Evolutionary conservation across 768 basidiomycete genomes (phyloP).

Genomic region (Amylocystis lapponica): DNA sequence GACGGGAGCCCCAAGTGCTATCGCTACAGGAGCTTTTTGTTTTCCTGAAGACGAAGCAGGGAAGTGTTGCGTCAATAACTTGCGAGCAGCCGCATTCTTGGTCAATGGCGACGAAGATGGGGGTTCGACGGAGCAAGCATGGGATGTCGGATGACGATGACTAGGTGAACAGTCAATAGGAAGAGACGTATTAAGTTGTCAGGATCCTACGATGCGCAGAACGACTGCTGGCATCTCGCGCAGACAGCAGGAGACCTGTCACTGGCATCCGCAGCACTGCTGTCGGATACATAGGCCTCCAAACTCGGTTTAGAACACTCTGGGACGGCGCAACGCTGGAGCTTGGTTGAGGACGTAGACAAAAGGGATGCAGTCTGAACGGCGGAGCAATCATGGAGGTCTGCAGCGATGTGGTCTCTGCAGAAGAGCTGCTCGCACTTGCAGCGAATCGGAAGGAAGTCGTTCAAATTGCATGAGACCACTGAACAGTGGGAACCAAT

Average conservation of each 20-base stretch:
- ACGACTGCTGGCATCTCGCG: slow-evolving; percentile 45
- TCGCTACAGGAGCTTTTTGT: not conserved
- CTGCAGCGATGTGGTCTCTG: slow-evolving; percentile 52
- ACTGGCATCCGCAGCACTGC: slow-evolving; percentile 20
- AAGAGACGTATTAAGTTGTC: not conserved
- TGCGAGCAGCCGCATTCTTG: slow-evolving; percentile 45
- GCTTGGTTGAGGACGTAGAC: slow-evolving; percentile 19
- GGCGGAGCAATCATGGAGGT: slow-evolving; percentile 51
- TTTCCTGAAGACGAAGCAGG: slow-evolving; percentile 19
- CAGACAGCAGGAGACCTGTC: slow-evolving; percentile 37
- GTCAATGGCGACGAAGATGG: not conserved
- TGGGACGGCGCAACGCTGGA: slow-evolving; percentile 44
- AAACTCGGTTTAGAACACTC: slow-evolving; percentile 55
- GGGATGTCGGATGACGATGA: slow-evolving; percentile 62
- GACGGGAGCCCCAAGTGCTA: too few relatives aligned
- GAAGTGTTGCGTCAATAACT: slow-evolving; percentile 51
- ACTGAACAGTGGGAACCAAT: slow-evolving; percentile 66
- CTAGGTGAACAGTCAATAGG: slow-evolving; percentile 28
- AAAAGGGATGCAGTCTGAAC: slow-evolving; percentile 4
- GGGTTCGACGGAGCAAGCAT: slow-evolving; percentile 37
- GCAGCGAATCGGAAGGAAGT: slow-evolving; percentile 77
- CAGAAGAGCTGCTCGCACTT: slow-evolving; percentile 57
- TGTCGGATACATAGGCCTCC: slow-evolving; percentile 30
- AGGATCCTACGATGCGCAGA: slow-evolving; percentile 54
- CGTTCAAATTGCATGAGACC: slow-evolving; percentile 51